Base-by-base conservation (phyloP, 1,284 basidiomycete species). In the Schizophyllum amplum region DNA sequence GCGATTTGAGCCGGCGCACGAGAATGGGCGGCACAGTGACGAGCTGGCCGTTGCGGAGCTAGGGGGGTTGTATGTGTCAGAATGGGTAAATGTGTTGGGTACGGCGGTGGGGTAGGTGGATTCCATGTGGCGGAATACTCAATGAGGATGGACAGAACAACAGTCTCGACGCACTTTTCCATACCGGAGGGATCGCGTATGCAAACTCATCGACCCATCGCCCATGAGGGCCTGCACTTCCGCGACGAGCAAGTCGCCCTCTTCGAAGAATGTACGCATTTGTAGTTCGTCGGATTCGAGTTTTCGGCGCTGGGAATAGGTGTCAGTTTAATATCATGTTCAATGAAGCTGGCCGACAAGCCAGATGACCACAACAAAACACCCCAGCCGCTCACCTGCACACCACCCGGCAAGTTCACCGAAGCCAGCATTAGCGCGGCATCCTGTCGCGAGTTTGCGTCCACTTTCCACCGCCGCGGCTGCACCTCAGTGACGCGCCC, bases 251-350 rank as follows among this genome's bases (percentile, higher is more conserved):
- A 99, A 77, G 74, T 99, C 96, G 5, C 95, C 94, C 68, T 99
- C 97, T 63, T 97, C 93, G 66, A 99, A 94, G 69, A 99, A 99
- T n/a, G 84, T 91, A 57, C 97, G 83, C 97, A 99, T 99, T 71
- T 99, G 96, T 53, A 99, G 81, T 68, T 99, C 97, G 68, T 99
- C 97, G 59, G 91, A 94, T 72, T 99, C 97, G 24, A 99, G 77
- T 82, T 98, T 98, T 55, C 96, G 82, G 56, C 97, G 82, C 90
- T 98, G 69, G 57, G 60, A 23, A 56, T 56, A 59, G 48, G 23
- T 52, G 53, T 57, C 46, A 55, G n/a, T 27, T 21, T 22, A 27
- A 33, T 56, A 1, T 33, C n/a, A 21, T 27, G 11, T 42, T 17
- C 33, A n/a, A n/a, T n/a, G n/a, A n/a, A n/a, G n/a, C n/a, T n/a